A percentile compares a stretch with the other conserved stretches of the same genome.
phyloP scores from a whole-genome alignment of 176 grass and related monocot species.

The Aegilops sharonensis region DNA sequence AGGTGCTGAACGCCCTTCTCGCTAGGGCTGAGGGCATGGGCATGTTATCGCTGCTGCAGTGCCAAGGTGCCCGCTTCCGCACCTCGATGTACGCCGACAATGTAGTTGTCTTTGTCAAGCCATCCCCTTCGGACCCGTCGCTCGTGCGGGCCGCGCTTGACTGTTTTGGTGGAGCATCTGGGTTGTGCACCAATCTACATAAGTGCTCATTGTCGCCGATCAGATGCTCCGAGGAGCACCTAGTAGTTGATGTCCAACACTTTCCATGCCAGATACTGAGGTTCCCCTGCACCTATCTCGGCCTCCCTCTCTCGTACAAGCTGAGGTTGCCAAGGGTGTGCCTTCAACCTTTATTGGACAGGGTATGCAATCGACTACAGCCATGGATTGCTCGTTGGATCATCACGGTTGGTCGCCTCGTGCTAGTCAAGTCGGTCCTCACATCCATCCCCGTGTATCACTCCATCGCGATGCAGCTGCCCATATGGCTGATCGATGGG shows the following conservation, averaged over 20 bases:
- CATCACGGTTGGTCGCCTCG: too few relatives aligned
- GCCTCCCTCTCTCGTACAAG: neutral
- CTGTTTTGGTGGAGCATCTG: neutral
- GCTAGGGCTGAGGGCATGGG: neutral
- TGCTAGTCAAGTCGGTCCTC: too few relatives aligned
- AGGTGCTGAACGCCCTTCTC: neutral
- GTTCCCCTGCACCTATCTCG: neutral
- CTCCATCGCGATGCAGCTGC: too few relatives aligned
- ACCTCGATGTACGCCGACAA: neutral
- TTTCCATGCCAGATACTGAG: neutral
- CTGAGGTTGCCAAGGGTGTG: neutral
- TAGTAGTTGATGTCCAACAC: too few relatives aligned
- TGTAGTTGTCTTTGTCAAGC: neutral
- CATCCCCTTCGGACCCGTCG: too few relatives aligned
- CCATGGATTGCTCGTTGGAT: too few relatives aligned
- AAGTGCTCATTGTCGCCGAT: neutral
- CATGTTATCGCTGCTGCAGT: neutral
- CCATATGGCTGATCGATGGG: too few relatives aligned
- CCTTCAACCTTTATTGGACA: neutral
- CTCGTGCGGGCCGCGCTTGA: neutral
- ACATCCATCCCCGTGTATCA: too few relatives aligned
- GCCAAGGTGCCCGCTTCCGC: neutral
- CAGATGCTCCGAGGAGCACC: too few relatives aligned
- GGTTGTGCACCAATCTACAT: neutral
- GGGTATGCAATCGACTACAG: neutral